Evolutionary conservation across 2,329 filamentous ascomycete species (phyloP).

Genomic region (Cercospora nicotianae): DNA sequence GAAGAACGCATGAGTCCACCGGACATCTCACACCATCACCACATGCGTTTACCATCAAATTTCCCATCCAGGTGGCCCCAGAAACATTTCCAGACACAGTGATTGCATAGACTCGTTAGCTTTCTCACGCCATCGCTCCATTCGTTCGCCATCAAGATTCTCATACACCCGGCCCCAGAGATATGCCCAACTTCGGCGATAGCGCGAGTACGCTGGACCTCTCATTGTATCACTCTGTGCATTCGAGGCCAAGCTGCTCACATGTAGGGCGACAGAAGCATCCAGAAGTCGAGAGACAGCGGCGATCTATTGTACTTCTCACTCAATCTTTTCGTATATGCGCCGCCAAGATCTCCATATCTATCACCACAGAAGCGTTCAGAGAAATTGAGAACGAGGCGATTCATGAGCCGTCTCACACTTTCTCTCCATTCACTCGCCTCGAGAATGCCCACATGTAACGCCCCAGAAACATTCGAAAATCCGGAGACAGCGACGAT

Average conservation of each 20-base stretch:
- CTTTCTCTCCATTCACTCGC: neutral
- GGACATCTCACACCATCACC: neutral
- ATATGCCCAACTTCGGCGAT: too few relatives aligned
- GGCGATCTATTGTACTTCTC: too few relatives aligned
- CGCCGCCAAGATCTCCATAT: neutral
- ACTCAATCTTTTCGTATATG: too few relatives aligned
- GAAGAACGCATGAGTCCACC: neutral
- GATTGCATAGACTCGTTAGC: neutral
- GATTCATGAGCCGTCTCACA: neutral
- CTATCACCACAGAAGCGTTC: neutral
- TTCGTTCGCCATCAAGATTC: neutral
- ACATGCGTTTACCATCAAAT: neutral
- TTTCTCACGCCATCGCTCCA: neutral
- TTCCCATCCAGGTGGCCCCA: neutral
- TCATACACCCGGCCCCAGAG: too few relatives aligned
- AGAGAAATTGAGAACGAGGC: neutral
- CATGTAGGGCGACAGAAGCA: neutral
- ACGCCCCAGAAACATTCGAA: neutral
- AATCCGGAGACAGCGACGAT: neutral
- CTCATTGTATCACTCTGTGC: neutral
- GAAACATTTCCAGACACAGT: neutral
- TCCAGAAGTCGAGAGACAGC: neutral
- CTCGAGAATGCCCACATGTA: neutral
- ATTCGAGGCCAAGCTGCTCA: neutral
- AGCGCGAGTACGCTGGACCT: neutral